Evolutionary conservation across 257 asterid species (phyloP), one percentile per base, ranked within the genome.

Genomic region (Datura wrightii): DNA sequence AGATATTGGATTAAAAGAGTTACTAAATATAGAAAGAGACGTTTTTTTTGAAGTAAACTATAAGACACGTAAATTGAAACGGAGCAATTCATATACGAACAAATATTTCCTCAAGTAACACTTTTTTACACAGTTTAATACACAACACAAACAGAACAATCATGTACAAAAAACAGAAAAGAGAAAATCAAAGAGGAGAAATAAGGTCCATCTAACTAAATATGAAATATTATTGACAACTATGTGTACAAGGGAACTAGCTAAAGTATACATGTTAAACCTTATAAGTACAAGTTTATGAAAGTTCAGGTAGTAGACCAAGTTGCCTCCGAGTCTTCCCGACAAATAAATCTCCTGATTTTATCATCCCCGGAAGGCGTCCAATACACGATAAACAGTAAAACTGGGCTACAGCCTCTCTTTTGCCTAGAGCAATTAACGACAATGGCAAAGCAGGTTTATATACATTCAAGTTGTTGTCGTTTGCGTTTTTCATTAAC

Each of bases 301-400:
- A 37, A 82, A 48, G 85, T 19, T 79, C 41, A 24, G 94, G 6
- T 67, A 82, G 90, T 53, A 95, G 89, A 82, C 99, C 99, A 24
- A 92, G 93, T 4, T 83, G 83, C 83, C 90, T 91, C 50, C 98
- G 79, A 4, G 96, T 84, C 72, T 53, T 89, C 44, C 93, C 92
- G 7, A 95, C 97, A 11, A 92, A 95, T 90, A 95, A 86, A 90
- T 94, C 99, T 83, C 94, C 92, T 0, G 99, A 95, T 86, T 95
- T 95, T 9, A 95, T 72, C 85, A 92, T 90, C 14, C 98, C 99
- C 0, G 98, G 97, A 53, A 95, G 1, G 56, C 97, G 97, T 7
- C 99, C 99, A 3, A 48, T 50, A 18, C 90, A 4, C 11, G 97
- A 87, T 53, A 94, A 3, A 60, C 95, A 93, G 53, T 52, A 52